A percentile compares a stretch with the other conserved stretches of the same genome.
Evolutionary conservation across 2,329 filamentous ascomycete genomes (phyloP).

Genomic region (Ophidiomyces ophidiicola): DNA sequence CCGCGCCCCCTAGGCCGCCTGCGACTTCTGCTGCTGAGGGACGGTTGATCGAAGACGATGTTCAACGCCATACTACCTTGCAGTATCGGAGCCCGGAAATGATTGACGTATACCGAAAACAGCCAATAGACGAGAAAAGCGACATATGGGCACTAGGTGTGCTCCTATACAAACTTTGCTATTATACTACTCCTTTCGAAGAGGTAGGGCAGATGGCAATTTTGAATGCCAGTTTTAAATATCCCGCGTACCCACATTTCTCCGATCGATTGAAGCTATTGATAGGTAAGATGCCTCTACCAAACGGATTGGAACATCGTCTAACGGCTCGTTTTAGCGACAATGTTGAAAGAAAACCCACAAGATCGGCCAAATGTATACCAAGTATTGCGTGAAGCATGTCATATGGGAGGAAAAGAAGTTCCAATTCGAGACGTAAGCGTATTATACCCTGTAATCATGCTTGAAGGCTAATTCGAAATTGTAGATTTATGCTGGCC

Average conservation of each 20-base stretch:
- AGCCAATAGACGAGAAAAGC: conserved; percentile 95
- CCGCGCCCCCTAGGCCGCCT: conserved; percentile 69
- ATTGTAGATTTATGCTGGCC: conserved; percentile 55
- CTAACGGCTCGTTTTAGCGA: conserved; percentile 42
- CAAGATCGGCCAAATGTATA: conserved; percentile 80
- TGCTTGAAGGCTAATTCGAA: conserved; percentile 9
- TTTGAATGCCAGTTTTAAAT: conserved; percentile 87
- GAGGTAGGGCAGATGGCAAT: conserved; percentile 96
- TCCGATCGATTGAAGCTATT: conserved; percentile 80
- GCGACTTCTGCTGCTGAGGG: conserved; percentile 81
- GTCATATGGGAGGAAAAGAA: conserved; percentile 74
- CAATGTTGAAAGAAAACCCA: conserved; percentile 80
- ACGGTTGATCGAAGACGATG: conserved; percentile 85
- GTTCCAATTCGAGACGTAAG: conserved; percentile 80
- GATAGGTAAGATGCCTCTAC: conserved; percentile 53
- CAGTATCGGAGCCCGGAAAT: conserved; percentile 98
- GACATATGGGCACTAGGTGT: conserved; percentile 97
- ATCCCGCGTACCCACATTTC: conserved; percentile 75
- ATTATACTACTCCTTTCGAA: conserved; percentile 97
- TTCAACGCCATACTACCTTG: conserved; percentile 91
- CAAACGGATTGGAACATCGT: conserved; percentile 3
- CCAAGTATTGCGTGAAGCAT: conserved; percentile 76
- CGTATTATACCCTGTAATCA: conserved; percentile 12
- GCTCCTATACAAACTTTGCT: conserved; percentile 92
- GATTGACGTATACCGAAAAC: conserved; percentile 94